Evolutionary conservation across 1,284 basidiomycete species (phyloP), one percentile per base, ranked within the genome.

Genomic region (Sporisorium graminicola): DNA sequence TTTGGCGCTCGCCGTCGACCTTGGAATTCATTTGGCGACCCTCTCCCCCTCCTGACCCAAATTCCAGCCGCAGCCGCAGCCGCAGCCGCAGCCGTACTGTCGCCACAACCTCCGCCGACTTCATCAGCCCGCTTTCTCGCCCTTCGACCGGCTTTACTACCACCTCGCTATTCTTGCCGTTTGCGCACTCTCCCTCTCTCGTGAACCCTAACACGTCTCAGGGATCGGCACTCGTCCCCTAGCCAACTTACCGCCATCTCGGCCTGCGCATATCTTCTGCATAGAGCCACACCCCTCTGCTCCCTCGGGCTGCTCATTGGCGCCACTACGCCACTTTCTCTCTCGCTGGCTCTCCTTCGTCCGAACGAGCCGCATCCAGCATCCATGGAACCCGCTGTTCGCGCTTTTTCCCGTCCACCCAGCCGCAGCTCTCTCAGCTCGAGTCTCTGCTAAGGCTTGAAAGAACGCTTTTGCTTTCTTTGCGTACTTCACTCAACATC

Each of bases 301-400:
- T 35, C 29, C 29, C 5, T 10, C 29, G 10, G 29, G 29, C 29
- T 31, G 29, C 5, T 47, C 12, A 12, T 47, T 10, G 22, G 44
- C 26, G 44, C 44, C 20, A 16, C 44, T 47, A 47, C 24, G 26
- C 29, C 44, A 47, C 9, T n/a, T 29, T 7, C 27, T 26, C 8
- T 8, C 14, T 50, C 27, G 27, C 5, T 24, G 35, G 8, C 20
- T 52, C 29, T 27, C n/a, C 20, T 24, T 42, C 37, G 16, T 8
- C 16, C 37, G 6, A 1, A 16, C 31, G 31, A 8, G 16, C 13
- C 10, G 13, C 35, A 9, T 22, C 35, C 40, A 47, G 44, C 46
- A 49, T 58, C 46, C 56, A 58, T 58, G 56, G 18, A n/a, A 26
- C 6, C 56, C 33, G 26, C 56, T 9, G 14, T 37, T 24, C 6